Evolutionary conservation across 2,329 filamentous ascomycete species (phyloP).

Genomic region (Scytalidium lignicola): DNA sequence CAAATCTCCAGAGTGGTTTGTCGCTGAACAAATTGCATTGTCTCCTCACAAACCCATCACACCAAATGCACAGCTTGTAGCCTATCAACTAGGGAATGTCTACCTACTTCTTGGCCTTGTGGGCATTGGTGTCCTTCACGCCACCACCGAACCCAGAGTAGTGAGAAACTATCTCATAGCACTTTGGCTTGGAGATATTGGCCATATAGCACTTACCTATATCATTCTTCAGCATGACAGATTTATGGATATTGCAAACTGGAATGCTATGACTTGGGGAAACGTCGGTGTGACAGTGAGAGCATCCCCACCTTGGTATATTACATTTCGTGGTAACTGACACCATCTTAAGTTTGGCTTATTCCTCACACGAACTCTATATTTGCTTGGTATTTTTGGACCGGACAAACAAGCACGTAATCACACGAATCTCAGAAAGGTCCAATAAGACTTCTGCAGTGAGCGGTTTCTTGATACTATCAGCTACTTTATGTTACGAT

Average conservation of each 20-base stretch:
- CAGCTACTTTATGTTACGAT: too few relatives aligned
- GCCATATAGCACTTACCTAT: constrained; percentile 60
- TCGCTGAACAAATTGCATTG: constrained; percentile 53
- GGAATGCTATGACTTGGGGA: constrained; percentile 70
- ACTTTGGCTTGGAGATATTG: constrained; percentile 59
- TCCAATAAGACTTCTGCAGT: not conserved
- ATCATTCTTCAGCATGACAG: constrained; percentile 50
- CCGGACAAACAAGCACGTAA: constrained; percentile 27
- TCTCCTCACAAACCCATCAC: constrained; percentile 25
- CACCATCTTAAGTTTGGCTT: constrained; percentile 40
- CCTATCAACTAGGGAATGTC: constrained; percentile 53
- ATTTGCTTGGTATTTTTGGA: constrained; percentile 57
- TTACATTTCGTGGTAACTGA: constrained; percentile 1
- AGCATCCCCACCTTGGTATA: constrained; percentile 4
- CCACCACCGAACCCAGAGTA: constrained; percentile 59
- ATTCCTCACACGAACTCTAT: constrained; percentile 50
- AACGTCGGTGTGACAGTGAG: constrained; percentile 63
- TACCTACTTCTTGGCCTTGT: constrained; percentile 63
- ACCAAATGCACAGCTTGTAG: constrained; percentile 28
- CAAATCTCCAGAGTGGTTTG: constrained; percentile 55
- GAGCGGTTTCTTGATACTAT: too few relatives aligned
- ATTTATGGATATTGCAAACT: constrained; percentile 47
- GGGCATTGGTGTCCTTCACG: constrained; percentile 58
- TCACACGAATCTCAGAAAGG: not conserved
- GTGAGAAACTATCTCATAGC: constrained; percentile 63